phyloP scores from a whole-genome alignment of 2,329 filamentous ascomycete species.

The Aureobasidium sp. region DNA sequence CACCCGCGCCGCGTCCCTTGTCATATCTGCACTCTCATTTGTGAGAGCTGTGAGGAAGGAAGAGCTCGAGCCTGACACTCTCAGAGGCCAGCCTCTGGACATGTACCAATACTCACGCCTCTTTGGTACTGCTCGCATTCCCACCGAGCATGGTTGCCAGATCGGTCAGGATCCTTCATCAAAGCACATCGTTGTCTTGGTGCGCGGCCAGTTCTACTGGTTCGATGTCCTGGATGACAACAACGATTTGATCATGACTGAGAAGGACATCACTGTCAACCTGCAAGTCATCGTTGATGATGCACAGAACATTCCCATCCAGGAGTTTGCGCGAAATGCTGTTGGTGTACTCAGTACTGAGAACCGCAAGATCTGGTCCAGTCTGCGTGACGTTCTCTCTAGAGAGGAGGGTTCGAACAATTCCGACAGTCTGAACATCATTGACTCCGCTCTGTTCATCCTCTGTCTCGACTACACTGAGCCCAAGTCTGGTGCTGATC shows the following conservation, averaged over 20 bases:
- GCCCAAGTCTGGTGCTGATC: constrained; percentile 66
- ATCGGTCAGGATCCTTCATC: constrained; percentile 92
- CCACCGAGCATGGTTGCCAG: constrained; percentile 88
- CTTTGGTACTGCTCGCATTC: constrained; percentile 90
- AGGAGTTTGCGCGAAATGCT: constrained; percentile 91
- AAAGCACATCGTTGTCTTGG: constrained; percentile 88
- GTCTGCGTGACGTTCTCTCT: constrained; percentile 78
- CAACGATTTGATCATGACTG: constrained; percentile 92
- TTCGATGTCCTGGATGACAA: constrained; percentile 96
- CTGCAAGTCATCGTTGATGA: constrained; percentile 89
- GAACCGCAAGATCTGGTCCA: constrained; percentile 93
- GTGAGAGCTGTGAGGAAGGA: constrained; percentile 88
- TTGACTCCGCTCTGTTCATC: constrained; percentile 88
- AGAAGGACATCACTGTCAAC: constrained; percentile 87
- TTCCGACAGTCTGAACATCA: constrained; percentile 87
- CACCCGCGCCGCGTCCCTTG: constrained; percentile 84
- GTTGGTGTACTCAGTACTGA: constrained; percentile 91
- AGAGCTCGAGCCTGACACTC: constrained; percentile 80
- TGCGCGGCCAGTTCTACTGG: constrained; percentile 96
- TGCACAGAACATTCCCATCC: constrained; percentile 79
- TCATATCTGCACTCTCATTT: constrained; percentile 84
- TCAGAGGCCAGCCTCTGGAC: constrained; percentile 78
- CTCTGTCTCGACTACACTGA: constrained; percentile 91
- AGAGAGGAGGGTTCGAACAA: constrained; percentile 87
- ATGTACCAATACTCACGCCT: constrained; percentile 98